Percentiles rank a stretch among this genome's conserved stretches.
These are phyloP conservation scores for Abelmoschus esculentus DNA, from an alignment of 345 rosid genomes.

Conservation along the genomic window DNA sequence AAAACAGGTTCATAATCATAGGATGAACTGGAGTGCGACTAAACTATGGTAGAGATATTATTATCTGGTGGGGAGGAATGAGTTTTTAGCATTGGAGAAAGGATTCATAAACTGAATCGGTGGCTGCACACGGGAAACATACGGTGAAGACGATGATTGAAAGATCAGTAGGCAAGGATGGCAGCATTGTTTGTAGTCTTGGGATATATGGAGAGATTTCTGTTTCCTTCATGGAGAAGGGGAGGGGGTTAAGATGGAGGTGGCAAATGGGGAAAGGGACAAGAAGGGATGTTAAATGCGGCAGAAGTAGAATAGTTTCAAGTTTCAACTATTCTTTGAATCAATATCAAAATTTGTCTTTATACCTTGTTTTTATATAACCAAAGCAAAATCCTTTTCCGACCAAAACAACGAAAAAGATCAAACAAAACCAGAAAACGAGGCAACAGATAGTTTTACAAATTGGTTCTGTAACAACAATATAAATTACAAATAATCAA, in stretches of 20 bases:
- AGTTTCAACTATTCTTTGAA: no score
- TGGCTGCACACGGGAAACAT: not conserved
- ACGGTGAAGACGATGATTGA: not conserved
- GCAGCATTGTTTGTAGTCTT: not conserved
- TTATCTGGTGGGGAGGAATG: constrained; percentile 19
- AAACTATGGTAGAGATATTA: constrained; percentile 28
- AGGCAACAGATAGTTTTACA: no score
- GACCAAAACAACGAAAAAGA: no score
- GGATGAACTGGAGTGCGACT: constrained; percentile 25
- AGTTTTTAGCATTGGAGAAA: constrained; percentile 36
- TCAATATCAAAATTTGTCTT: no score
- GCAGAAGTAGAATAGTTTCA: not conserved
- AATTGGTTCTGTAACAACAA: no score
- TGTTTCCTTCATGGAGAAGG: not conserved
- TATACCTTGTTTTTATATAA: no score
- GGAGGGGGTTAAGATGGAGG: not conserved
- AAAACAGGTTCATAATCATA: constrained; percentile 41
- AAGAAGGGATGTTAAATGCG: not conserved
- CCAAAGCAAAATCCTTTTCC: no score
- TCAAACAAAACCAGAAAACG: no score
- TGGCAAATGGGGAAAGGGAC: not conserved
- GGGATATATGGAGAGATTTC: not conserved
- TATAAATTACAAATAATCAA: not conserved
- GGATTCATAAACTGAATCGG: constrained; percentile 24
- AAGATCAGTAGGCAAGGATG: not conserved